Evolutionary conservation across 2,329 filamentous ascomycete genomes (phyloP).

Genomic region (Dothideomycetidae sp.): DNA sequence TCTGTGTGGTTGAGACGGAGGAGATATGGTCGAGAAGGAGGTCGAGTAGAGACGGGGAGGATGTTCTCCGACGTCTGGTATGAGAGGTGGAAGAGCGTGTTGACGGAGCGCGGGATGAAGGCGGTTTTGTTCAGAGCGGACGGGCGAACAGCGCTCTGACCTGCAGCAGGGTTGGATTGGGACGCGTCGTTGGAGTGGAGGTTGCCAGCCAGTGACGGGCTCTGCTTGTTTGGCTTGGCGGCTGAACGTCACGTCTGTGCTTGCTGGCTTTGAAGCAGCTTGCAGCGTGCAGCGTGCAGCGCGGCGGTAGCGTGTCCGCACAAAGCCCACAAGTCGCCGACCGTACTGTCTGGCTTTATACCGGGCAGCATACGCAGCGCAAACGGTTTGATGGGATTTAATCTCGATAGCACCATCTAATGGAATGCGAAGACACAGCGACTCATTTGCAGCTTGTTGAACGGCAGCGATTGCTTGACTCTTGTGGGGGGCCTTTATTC

Average conservation of each 20-base stretch:
- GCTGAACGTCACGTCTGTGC: neutral
- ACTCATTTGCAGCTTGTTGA: no score
- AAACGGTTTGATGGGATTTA: neutral
- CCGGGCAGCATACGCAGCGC: no score
- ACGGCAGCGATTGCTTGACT: neutral
- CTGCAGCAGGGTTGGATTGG: neutral
- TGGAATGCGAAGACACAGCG: no score
- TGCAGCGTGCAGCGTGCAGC: neutral
- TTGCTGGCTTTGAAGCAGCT: neutral
- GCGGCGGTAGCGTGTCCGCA: neutral
- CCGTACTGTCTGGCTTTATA: neutral
- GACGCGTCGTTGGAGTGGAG: neutral
- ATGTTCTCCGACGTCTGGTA: conserved; percentile 3
- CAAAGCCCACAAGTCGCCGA: neutral
- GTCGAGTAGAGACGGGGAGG: neutral
- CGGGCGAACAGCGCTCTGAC: conserved; percentile 4
- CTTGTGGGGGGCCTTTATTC: neutral
- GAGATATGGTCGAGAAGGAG: conserved; percentile 1
- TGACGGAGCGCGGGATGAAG: conserved; percentile 3
- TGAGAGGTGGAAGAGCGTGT: conserved; percentile 6
- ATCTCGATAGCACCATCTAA: neutral
- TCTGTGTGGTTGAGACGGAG: neutral
- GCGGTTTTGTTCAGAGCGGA: conserved; percentile 3
- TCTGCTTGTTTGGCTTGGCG: conserved; percentile 2
- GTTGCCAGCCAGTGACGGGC: neutral